Conservation (phyloP, 2,329 filamentous ascomycete species). For the Aspergillus costaricaensis region DNA sequence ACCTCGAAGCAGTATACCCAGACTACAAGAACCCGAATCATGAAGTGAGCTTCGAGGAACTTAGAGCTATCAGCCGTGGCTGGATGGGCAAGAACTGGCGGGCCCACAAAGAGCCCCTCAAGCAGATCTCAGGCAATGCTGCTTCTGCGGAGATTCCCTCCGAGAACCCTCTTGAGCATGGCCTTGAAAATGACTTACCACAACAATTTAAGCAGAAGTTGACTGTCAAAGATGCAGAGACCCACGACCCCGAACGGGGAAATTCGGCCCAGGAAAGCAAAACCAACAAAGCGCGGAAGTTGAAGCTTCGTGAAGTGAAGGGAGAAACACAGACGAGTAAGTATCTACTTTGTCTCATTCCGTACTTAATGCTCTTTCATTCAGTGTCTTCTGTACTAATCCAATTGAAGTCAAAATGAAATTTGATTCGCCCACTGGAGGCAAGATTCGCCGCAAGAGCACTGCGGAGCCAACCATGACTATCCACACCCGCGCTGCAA, state of each 20-base stretch:
- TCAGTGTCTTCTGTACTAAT: constrained; percentile 1
- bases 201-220: constrained; percentile 37
- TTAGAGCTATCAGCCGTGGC: constrained; percentile 76
- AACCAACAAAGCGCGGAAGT: constrained; percentile 60
- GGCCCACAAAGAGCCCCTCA: constrained; percentile 54
- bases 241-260: constrained; percentile 17
- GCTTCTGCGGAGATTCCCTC: constrained; percentile 22
- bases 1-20: constrained; percentile 83
- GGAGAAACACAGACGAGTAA: constrained; percentile 86
- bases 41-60: constrained; percentile 88
- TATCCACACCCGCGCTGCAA: constrained; percentile 89
- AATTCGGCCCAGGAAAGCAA: constrained; percentile 32
- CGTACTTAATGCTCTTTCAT: background rate
- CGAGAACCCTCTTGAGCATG: constrained; percentile 21
- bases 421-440: constrained; percentile 82
- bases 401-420: constrained; percentile 80
- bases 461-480: constrained; percentile 93
- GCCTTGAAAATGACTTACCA: constrained; percentile 28
- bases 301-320: constrained; percentile 82
- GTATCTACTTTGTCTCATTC: constrained; percentile 29
- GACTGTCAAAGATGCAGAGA: constrained; percentile 26
- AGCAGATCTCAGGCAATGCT: constrained; percentile 51
- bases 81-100: constrained; percentile 60
- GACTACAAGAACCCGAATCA: constrained; percentile 68
- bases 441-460: constrained; percentile 78